These are phyloP conservation scores for Punica granatum DNA, from an alignment of 345 rosid genomes.

Conservation along the genomic window DNA sequence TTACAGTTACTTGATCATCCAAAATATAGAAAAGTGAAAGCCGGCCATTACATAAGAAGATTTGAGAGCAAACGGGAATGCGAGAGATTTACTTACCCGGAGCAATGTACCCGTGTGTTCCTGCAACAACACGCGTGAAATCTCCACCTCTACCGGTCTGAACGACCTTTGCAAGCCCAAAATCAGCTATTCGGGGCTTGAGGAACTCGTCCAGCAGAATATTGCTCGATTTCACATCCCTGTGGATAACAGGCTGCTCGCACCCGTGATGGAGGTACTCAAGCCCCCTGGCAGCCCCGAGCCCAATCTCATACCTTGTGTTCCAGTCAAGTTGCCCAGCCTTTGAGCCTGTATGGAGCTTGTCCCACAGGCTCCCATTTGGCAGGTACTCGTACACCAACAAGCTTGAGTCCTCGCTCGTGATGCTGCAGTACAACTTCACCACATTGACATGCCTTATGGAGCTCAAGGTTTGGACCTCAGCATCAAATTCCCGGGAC, in stretches of 20 bases:
- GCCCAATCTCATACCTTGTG: constrained; percentile 65
- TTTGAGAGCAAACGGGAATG: no score
- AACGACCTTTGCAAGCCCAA: constrained; percentile 89
- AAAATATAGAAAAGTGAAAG: no score
- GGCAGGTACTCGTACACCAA: constrained; percentile 87
- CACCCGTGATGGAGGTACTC: constrained; percentile 89
- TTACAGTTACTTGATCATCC: no score
- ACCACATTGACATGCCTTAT: constrained; percentile 89
- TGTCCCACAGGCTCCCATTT: constrained; percentile 92
- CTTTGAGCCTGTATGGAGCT: constrained; percentile 52
- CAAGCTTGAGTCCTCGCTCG: constrained; percentile 85
- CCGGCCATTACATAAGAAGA: no score
- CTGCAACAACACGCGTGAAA: constrained; percentile 69
- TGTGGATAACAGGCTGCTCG: constrained; percentile 62
- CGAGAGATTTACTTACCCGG: constrained; percentile 47
- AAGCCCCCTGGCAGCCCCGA: constrained; percentile 80
- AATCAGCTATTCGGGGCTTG: constrained; percentile 93
- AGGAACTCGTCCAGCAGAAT: constrained; percentile 70
- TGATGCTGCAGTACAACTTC: constrained; percentile 85
- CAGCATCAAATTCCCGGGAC: constrained; percentile 69
- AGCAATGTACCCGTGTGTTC: constrained; percentile 93
- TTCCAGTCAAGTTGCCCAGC: constrained; percentile 72
- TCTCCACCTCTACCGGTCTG: constrained; percentile 42
- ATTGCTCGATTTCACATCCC: no score
- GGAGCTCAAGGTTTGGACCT: constrained; percentile 82